Conservation (phyloP, 129 eudicot species). For the Flaveria bidentis region DNA sequence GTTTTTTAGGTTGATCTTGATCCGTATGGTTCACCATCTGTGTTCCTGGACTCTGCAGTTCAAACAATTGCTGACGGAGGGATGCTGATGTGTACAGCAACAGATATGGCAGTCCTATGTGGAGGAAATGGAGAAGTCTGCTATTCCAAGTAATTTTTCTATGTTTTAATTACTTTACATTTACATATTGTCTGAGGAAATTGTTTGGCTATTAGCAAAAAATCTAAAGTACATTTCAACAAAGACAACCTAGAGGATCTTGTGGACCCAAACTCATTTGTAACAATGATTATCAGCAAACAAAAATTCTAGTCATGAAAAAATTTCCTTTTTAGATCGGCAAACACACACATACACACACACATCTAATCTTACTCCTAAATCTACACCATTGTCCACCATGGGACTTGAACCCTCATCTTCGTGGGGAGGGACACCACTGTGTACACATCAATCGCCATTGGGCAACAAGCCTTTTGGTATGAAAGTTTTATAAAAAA, state of each 20-base stretch:
- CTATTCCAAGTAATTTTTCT: conserved; percentile 82
- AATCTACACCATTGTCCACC: too few species aligned
- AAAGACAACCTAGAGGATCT: conserved; percentile 2
- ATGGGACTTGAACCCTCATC: too few species aligned
- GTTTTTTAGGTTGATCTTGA: conserved; percentile 92
- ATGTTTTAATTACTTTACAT: neutral
- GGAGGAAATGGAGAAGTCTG: conserved; percentile 99
- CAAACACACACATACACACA: too few species aligned
- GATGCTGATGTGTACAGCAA: conserved; percentile 96
- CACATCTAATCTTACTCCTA: too few species aligned
- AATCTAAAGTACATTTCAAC: conserved; percentile 4
- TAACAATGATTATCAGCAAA: neutral
- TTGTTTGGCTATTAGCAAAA: conserved; percentile 4
- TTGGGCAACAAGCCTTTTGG: too few species aligned
- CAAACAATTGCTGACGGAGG: conserved; percentile 98
- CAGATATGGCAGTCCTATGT: conserved; percentile 99
- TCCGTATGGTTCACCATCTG: conserved; percentile 98
- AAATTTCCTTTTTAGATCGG: neutral
- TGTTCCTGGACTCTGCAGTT: conserved; percentile 94
- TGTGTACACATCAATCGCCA: too few species aligned
- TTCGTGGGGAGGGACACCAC: too few species aligned
- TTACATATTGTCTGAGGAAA: neutral
- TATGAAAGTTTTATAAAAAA: neutral
- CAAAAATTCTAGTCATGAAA: neutral
- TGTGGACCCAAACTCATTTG: conserved; percentile 1